Evolutionary conservation across 2,329 filamentous ascomycete genomes (phyloP), one percentile per base, ranked within the genome.

Genomic region (Talaromyces sp.): DNA sequence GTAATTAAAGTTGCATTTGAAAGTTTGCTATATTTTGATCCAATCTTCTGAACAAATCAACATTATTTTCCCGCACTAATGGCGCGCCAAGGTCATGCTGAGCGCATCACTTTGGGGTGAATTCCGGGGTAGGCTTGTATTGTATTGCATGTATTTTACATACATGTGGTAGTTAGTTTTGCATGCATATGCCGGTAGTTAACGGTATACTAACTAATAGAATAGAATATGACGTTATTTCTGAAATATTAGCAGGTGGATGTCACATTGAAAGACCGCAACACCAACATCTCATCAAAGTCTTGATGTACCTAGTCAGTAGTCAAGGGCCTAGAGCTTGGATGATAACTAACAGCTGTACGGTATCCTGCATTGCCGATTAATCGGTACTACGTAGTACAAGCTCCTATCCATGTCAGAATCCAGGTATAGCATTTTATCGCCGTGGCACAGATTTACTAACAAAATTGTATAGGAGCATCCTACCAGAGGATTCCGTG

Each of bases 121-220:
- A 36, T 52, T 52, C 48, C 48, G 48, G 48, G 48, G 48, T 52
- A 52, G 48, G 15, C 39, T 17, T 52, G 33, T 52, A 11, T 3
- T 25, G 31, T 52, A 51, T 25, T 37, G 31, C 21, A 36, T 33
- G 31, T 51, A 46, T 37, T 28, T 52, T 52, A 52, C 19, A 15
- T 28, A 7, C 25, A 28, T 28, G 25, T 4, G 25, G 25, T 28
- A 28, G n/a, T n/a, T n/a, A n/a, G n/a, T n/a, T n/a, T n/a, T 9
- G 31, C 9, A 46, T 46, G 19, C 43, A 35, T 17, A 33, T 35
- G 45, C 28, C 10, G 11, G 28, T 15, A 17, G n/a, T n/a, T n/a
- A n/a, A n/a, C n/a, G n/a, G n/a, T n/a, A n/a, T n/a, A n/a, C n/a
- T n/a, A n/a, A n/a, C n/a, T n/a, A n/a, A n/a, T n/a, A n/a, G n/a